Base-by-base conservation (phyloP, 805 yeast genomes). In the Ogataea parapolymorpha region DNA sequence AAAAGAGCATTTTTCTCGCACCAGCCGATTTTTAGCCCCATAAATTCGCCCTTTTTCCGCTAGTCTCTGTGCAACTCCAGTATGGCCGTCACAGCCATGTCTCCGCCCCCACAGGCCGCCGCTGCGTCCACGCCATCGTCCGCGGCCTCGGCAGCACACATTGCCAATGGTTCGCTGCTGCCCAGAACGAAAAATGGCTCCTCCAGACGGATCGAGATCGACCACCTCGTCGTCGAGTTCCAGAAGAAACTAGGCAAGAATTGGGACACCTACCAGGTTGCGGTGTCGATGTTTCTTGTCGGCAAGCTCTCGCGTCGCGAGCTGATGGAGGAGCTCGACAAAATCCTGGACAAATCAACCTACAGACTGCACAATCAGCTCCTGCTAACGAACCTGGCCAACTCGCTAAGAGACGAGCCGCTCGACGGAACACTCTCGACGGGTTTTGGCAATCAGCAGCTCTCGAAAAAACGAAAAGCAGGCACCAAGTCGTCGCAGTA, bases 201-300 rank as follows among this genome's bases (percentile, higher is more conserved):
- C 4, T 42, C 51, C 13, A 53, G 53, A 28, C 48, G 87, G 48
- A 64, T 82, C 15, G 85, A 82, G 36, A 70, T 84, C n/a, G 84
- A 80, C 41, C 54, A 62, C 1, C 68, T 89, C 43, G 86, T 90
- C 55, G 71, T 75, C 26, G 87, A 84, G 40, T 78, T 93, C 47
- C 90, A 86, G 49, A 72, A 72, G 39, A 71, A 74, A 45, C 62
- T 91, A 44, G 97, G 96, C 2, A 68, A 73, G 32, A 76, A 78
- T 35, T 91, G 99, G 99, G 91, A 83, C 47, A 75, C 74, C 44
- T 91, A 91, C 61, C 90, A 95, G 48, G 84, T 81, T 41, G 72
- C 86, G 5, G 73, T 93, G 17, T 80, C 91, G 37, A 67, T 76
- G 38, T 91, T 89, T 53, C 68, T 91, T 27, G 70, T 83, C 27